Evolutionary conservation across 2,329 filamentous ascomycete species (phyloP), one percentile per base, ranked within the genome.

Genomic region (Sphaceloma murrayae): DNA sequence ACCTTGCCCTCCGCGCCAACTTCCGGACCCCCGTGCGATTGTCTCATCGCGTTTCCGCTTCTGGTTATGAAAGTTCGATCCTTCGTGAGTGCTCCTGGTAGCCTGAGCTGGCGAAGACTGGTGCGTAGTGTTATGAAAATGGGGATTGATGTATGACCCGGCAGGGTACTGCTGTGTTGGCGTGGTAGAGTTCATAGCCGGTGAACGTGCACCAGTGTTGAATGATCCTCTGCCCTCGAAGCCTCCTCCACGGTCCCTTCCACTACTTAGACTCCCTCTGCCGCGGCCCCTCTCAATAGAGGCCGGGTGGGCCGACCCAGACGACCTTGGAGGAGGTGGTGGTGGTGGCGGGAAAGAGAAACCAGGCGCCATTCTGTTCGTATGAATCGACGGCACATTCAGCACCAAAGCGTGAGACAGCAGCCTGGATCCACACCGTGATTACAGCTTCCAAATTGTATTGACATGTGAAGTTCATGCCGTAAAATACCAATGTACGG

Each of bases 281-380:
- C 54, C 52, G 32, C 53, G 50, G n/a, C 60, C 59, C 52, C 61
- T 50, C 17, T 58, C 62, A 30, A 10, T 24, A 4, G 21, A 6
- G 16, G 9, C 13, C 22, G 13, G 18, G 24, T 46, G 21, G 13
- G 47, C 31, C 36, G 48, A 43, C 33, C 43, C 43, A 17, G 51
- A 27, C 24, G 55, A 42, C 38, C 57, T 59, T 13, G 59, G 58
- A 16, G 61, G 61, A 38, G 62, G 62, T 29, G 68, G 68, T 29
- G 68, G 68, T 22, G 67, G 68, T 31, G 67, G 68, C n/a, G 68
- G 68, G 42, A 70, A 71, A 13, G 60, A 63, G 62, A 70, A 55
- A 47, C 55, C 53, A 54, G 31, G 42, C n/a, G 46, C 27, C 46
- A 50, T 50, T 34, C 6, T 40, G 8, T 27, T 27, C 7, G 11